Base-by-base conservation (phyloP, 352 stramenopile genomes). In the Phytophthora fragariae region DNA sequence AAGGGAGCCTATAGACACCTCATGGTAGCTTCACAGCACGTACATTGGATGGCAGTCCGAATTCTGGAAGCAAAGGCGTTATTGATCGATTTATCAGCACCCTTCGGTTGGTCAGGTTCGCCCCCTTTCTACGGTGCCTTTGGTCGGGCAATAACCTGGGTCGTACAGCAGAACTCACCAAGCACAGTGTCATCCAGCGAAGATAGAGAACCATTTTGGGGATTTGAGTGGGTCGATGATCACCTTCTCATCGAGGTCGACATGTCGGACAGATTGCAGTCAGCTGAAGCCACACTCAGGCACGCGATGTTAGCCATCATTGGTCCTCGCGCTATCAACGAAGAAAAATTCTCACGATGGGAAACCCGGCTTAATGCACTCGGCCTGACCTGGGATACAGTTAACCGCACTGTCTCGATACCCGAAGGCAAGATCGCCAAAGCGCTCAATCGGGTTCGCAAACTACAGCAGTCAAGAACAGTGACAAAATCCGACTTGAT, bases 191-290 rank as follows among this genome's bases (percentile, higher is more conserved):
- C 24, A 11, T 1, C 2, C 46, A 62, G 14, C 75, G 39, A 47
- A 47, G 39, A 47, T 11, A 47, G n/a, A 2, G 39, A 47, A 7
- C 1, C 39, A 2, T 47, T 74, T 33, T 80, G 62, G 17, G 39
- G 44, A 1, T 80, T 62, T 37, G 73, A 80, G 39, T 80, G 73
- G 73, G 68, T 77, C 1, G 73, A 80, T 24, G 73, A 80, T 44
- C 73, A 80, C 15, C 46, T 77, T 29, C 12, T 75, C 5, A 64
- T 80, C 29, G 73, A 80, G 37, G 3, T 47, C n/a, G 53, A 70
- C 12, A 0, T 14, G 11, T 14, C 27, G 9, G 8, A 69, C 10
- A 14, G 57, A 15, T 29, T 58, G 4, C 15, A 60, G 11, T 19
- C 60, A n/a, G 62, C 66, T 7, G 58, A 59, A 29, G 24, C 24